Evolutionary conservation across 208 protist genomes (phyloP).

Genomic region (Trypanosoma platydactyli): DNA sequence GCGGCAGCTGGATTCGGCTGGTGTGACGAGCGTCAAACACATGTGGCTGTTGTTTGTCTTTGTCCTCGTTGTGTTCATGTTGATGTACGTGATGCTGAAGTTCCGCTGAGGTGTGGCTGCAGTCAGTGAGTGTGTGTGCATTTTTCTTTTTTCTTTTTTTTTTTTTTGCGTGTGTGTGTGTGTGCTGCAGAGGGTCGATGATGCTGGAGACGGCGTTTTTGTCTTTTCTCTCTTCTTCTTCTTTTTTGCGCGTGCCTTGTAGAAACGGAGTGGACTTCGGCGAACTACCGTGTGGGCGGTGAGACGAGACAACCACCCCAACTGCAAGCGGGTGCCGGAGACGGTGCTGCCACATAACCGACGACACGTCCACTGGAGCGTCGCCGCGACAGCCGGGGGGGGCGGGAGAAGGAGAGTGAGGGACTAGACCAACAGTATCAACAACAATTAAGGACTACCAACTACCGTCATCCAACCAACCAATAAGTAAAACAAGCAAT

Average conservation of each 20-base stretch:
- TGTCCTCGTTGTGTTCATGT: slow-evolving; percentile 45
- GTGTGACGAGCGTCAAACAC: slow-evolving; percentile 46
- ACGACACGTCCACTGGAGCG: too few species aligned
- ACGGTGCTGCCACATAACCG: too few species aligned
- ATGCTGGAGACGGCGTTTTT: background rate
- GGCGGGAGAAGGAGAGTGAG: too few species aligned
- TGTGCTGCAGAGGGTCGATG: slow-evolving; percentile 6
- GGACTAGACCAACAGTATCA: background rate
- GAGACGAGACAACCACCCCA: too few species aligned
- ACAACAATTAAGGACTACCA: too few species aligned
- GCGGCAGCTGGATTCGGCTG: slow-evolving; percentile 42
- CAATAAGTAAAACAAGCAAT: background rate
- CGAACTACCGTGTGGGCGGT: too few species aligned
- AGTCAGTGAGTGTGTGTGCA: background rate
- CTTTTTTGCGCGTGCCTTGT: background rate
- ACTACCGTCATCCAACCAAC: too few species aligned
- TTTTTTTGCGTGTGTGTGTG: background rate
- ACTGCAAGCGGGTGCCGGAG: too few species aligned
- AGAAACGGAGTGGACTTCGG: too few species aligned
- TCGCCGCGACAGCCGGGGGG: too few species aligned
- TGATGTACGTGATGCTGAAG: slow-evolving; percentile 69
- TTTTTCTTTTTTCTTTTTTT: slow-evolving; percentile 2
- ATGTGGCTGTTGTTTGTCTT: slow-evolving; percentile 87
- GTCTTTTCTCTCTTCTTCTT: slow-evolving; percentile 25
- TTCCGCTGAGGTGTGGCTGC: slow-evolving; percentile 32